phyloP scores from a whole-genome alignment of 2,329 filamentous ascomycete genomes.

The Fusarium transvaalense region DNA sequence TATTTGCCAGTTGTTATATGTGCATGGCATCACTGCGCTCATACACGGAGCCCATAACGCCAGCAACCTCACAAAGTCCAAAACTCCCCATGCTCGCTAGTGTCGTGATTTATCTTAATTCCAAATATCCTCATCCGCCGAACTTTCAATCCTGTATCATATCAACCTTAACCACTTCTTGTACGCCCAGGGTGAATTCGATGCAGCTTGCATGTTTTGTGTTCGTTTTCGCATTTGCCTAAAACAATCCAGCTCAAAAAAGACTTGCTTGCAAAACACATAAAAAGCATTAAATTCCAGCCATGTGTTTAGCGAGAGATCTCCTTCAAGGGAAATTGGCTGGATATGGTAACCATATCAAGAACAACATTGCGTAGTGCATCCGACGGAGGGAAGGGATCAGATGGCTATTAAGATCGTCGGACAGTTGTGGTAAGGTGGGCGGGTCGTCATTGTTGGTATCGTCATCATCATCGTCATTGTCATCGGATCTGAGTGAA shows the following conservation, averaged over 20 bases:
- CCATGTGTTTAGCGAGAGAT: conserved; percentile 36
- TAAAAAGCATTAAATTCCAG: conserved; percentile 30
- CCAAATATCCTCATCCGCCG: conserved; percentile 11
- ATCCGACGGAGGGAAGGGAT: conserved; percentile 15
- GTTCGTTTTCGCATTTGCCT: conserved; percentile 29
- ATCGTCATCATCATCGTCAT: conserved; percentile 43
- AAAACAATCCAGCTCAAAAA: conserved; percentile 22
- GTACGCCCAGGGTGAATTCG: conserved; percentile 26
- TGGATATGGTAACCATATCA: conserved; percentile 27
- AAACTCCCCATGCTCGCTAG: conserved; percentile 43
- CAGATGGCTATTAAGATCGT: conserved; percentile 30
- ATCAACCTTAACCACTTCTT: conserved; percentile 20
- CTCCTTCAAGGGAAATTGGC: conserved; percentile 28
- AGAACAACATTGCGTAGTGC: conserved; percentile 27
- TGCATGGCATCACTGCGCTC: conserved; percentile 28
- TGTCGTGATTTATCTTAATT: conserved; percentile 34
- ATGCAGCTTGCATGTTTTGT: conserved; percentile 31
- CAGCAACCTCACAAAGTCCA: conserved; percentile 24
- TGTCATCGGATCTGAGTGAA: conserved; percentile 36
- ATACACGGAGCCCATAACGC: conserved; percentile 41
- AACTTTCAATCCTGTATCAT: conserved; percentile 5
- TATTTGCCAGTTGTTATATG: conserved; percentile 31
- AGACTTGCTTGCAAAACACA: conserved; percentile 34
- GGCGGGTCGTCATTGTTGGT: conserved; percentile 30
- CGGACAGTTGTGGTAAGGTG: conserved; percentile 23